Base-by-base conservation (phyloP, 2,329 filamentous ascomycete genomes). In the Ambrosiella beaveri region DNA sequence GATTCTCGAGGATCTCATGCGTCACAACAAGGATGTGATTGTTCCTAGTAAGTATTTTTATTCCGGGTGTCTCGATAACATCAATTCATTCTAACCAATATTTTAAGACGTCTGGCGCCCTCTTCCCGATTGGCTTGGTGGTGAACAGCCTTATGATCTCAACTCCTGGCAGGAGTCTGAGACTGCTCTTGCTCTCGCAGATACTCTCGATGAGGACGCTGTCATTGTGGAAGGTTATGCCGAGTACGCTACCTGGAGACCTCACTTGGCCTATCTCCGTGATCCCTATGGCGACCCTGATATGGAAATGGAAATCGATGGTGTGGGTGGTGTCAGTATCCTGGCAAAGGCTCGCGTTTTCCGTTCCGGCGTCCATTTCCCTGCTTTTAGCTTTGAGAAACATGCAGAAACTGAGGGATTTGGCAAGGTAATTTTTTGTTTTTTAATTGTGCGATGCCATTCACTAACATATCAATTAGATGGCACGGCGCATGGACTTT, bases 121-220 rank as follows among this genome's bases (percentile, higher is more conserved):
- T n/a, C 79, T 98, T 53, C 93, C 93, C 6, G 93, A 98, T 70
- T 98, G 93, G 93, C 85, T 98, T 27, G 93, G 93, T 51, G 94
- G 93, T 65, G 93, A 98, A 69, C 93, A 98, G 69, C 93, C 93
- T 1, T 98, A 98, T 69, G 93, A 98, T 71, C 71, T 98, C 65
- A 98, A 98, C 70, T 97, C 91, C 13, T 98, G 93, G 93, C 93
- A 98, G 70, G 93, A 98, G 71, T 98, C 93, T 0, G 94, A 98
- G 67, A 98, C 93, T 0, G 93, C 93, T 0, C 76, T 98, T 56
- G 88, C 88, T 7, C 77, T 98, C 41, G 93, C 93, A 9, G 91
- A 98, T 63, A 95, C 89, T 0, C 77, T 98, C 3, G 93, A 98
- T 63, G 93, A 98, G 69, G 93, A 98, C 68, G 93, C 93, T 3